These are phyloP conservation scores for Boletus eberwhitei DNA, from an alignment of 768 basidiomycete genomes.

Conservation along the genomic window DNA sequence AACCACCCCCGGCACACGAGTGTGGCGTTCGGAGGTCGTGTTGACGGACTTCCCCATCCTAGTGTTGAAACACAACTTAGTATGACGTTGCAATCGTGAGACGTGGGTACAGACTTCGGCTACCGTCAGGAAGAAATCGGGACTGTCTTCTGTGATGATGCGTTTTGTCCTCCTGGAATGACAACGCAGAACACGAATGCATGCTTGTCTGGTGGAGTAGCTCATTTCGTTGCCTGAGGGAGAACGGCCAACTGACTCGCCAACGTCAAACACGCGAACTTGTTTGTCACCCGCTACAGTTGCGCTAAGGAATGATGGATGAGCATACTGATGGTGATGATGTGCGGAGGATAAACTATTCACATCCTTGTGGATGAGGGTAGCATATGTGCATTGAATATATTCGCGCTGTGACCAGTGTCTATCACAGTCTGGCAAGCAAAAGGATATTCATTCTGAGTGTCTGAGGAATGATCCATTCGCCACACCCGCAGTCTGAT, in stretches of 20 bases:
- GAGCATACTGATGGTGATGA: constrained; percentile 5
- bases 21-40: constrained; percentile 77
- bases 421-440: constrained; percentile 62
- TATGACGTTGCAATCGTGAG: background rate
- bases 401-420: constrained; percentile 80
- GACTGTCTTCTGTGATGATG: constrained; percentile 75
- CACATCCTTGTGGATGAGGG: constrained; percentile 78
- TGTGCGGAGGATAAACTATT: constrained; percentile 29
- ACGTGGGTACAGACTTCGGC: constrained; percentile 52
- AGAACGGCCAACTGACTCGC: constrained; percentile 37
- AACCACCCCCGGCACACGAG: constrained; percentile 51
- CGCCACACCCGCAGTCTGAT: constrained; percentile 75
- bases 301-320: constrained; percentile 39
- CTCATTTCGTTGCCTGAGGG: constrained; percentile 41
- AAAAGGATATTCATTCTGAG: constrained; percentile 56
- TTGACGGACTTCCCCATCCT: constrained; percentile 87
- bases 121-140: constrained; percentile 74
- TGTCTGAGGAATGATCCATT: constrained; percentile 44
- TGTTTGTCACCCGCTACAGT: constrained; percentile 75
- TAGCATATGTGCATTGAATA: constrained; percentile 81
- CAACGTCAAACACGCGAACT: constrained; percentile 76
- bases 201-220: constrained; percentile 47
- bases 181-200: constrained; percentile 59
- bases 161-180: constrained; percentile 73
- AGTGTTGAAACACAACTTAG: constrained; percentile 23